Evolutionary conservation across 306 rosid species (phyloP), one percentile per base, ranked within the genome.

Genomic region (Luffa acutangula): DNA sequence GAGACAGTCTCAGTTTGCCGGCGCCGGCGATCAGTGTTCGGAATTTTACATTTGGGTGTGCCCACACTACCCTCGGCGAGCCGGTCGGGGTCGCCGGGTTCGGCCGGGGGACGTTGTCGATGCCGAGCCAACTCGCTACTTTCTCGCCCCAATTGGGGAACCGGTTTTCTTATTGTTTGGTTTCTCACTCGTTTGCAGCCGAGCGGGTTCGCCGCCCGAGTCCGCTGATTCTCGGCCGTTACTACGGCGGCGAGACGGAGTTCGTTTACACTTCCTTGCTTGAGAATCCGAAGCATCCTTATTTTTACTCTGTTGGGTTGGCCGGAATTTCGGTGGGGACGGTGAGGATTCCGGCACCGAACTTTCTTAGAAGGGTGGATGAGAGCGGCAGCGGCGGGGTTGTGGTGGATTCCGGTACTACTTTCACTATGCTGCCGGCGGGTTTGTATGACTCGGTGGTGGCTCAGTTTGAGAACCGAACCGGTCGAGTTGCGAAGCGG

Each of bases 51-150:
- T 95, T 95, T 14, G 98, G 93, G 4, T 95, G 98, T 46, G 93
- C 98, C 67, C 97, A 95, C 77, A 81, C 97, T 9, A 80, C 97
- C 1, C 90, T 95, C 31, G 98, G 87, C 52, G 98, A 95, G 76
- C 97, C 98, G 52, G 85, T 90, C 10, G 98, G 97, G 0, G 97
- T 95, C 0, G 98, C 98, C 1, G 98, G 98, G 4, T 95, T 95
- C 70, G 97, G 97, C 59, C 97, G 91, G 1, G 98, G 98, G 0
- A 1, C 83, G 37, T 80, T 95, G 0, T 95, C 97, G 66, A 74
- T 95, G 10, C 97, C 98, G 2, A 93, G 91, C 7, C 98, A 95
- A 76, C 89, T 95, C 2, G 84, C 96, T 1, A 72, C 76, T 33
- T 39, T 84, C 76, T 87, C 91, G 5, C 98, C 97, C 0, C 89